Evolutionary conservation across 2,329 filamentous ascomycete species (phyloP), one percentile per base, ranked within the genome.

Genomic region (Ceratocystis smalleyi): DNA sequence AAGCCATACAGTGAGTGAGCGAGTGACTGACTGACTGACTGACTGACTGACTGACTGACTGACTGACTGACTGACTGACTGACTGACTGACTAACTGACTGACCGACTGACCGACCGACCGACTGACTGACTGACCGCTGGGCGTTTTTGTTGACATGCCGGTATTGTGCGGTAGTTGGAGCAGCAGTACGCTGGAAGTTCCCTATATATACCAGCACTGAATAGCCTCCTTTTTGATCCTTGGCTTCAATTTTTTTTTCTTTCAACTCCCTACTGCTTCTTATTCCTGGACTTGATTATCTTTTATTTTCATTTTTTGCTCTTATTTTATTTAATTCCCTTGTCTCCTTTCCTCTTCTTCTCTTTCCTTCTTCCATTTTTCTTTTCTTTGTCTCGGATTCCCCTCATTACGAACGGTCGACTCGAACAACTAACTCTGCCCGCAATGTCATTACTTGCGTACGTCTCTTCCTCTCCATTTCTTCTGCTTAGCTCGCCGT

Each of bases 361-460:
- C 15, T 17, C 57, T 65, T 54, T 24, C 35, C 17, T 22, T 51
- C 12, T 27, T 43, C 24, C 19, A 32, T 63, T 45, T 40, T 51
- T 59, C 47, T 62, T 43, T 43, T 12, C 57, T 45, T 35, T 57
- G 27, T 59, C 55, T 55, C 45, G n/a, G 12, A 59, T 54, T 64
- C 17, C 49, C 22, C 54, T 64, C 27, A 47, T 24, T 32, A 12
- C 32, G 35, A 12, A 8, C 47, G 19, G 27, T 43, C 59, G 7
- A 2, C 32, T 17, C 12, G 12, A 17, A 61, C 30, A 12, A 10
- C 47, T 51, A 12, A 10, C 47, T 51, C 35, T 40, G 43, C 43
- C 62, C 49, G 43, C 43, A 27, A 66, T 66, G 65, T 66, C 65
- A 43, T 22, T 66, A 57, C 59, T 66, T 64, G 57, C 62, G 65